Base-by-base conservation (phyloP, 805 yeast species). In the Danielozyma ontarioensis region DNA sequence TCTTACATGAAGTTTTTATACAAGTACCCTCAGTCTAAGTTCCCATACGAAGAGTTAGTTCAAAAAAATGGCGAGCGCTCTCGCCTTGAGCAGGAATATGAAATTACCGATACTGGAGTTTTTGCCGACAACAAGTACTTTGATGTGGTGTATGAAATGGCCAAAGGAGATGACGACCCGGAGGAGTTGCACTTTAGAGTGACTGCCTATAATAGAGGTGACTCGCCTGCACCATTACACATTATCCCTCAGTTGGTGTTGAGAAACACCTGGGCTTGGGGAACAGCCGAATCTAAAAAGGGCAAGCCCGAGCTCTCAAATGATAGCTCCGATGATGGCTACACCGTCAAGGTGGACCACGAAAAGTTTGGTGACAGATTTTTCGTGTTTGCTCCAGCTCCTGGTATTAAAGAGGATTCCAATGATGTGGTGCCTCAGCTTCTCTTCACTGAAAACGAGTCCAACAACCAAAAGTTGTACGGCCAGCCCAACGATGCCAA, bases 221-320 rank as follows among this genome's bases (percentile, higher is more conserved):
- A 75, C 35, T 78, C 83, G 35, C 71, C 93, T 4, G 96, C 96
- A n/a, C 94, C 95, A 2, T 64, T 88, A 39, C 95, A 87, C 57
- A 72, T 89, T 28, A 59, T 84, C 40, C 97, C 97, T 7, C 96
- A 88, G 45, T 61, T 85, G 19, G 77, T 79, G 44, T 84, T 80
- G 61, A 74, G 96, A 62, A 88, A 88, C 61, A 84, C 93, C 12
- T 88, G 97, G 97, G 65, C 82, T n/a, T 88, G 96, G 96, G 86
- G 89, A 29, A 62, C 70, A 10, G 68, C 71, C 39, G 78, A 74
- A 36, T 60, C 59, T 26, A 52, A 60, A 28, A 49, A 51, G 27
- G 57, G 53, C 35, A 78, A 74, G 41, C 87, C 88, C 10, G 48
- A 55, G 12, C 53, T 77, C 42, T 59, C 57, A 15, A 57, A 64